Conservation (phyloP, 179 eudicot genomes). For the Heliamphora pulchella region DNA sequence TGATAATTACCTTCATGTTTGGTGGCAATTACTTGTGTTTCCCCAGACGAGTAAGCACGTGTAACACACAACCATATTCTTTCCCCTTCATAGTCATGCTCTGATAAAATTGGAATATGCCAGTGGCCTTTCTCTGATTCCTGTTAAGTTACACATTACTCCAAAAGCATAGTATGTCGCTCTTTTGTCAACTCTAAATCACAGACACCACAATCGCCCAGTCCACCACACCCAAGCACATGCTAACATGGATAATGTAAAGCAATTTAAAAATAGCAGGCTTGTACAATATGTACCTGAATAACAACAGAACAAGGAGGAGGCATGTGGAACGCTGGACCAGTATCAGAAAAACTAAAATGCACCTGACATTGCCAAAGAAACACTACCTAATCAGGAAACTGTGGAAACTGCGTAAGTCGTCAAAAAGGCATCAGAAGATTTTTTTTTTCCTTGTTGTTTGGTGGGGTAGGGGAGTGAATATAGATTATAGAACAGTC, state of each 20-base stretch:
- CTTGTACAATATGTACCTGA: slow-evolving; percentile 45
- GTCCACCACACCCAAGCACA: background rate
- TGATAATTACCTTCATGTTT: slow-evolving; percentile 27
- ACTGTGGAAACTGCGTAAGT: no score
- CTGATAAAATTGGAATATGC: slow-evolving; percentile 79
- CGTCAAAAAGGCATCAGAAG: background rate
- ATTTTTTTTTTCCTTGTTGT: background rate
- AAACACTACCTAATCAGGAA: slow-evolving; percentile 7
- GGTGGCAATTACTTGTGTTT: slow-evolving; percentile 17
- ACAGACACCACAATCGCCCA: background rate
- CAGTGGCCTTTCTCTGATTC: slow-evolving; percentile 82
- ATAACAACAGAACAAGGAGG: slow-evolving; percentile 90
- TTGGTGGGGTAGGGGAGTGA: background rate
- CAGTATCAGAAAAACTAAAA: slow-evolving; percentile 61
- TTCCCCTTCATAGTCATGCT: slow-evolving; percentile 55
- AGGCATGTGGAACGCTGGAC: slow-evolving; percentile 83
- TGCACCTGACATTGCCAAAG: slow-evolving; percentile 48
- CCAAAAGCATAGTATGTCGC: background rate
- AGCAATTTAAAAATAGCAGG: background rate
- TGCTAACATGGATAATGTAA: background rate
- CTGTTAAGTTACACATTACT: slow-evolving; percentile 30
- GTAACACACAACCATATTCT: slow-evolving; percentile 70
- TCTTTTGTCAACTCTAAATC: slow-evolving; percentile 1
- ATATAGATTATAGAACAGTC: background rate
- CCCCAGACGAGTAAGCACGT: slow-evolving; percentile 37